Conservation (phyloP, 1,284 basidiomycete genomes). For the Pisolithus thermaeus region DNA sequence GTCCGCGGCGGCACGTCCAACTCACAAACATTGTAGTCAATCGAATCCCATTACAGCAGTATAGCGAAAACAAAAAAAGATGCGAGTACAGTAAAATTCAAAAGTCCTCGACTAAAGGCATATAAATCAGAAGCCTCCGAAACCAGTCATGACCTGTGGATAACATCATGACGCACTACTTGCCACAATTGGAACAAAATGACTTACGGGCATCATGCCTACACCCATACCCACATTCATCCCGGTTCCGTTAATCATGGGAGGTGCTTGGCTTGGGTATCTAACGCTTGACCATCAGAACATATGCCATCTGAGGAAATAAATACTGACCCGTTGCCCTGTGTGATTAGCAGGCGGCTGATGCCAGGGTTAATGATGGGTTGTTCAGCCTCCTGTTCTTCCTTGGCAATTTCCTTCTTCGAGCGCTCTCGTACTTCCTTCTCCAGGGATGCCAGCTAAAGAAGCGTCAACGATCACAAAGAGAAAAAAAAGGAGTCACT, state of each 20-base stretch:
- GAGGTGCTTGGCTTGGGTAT: slow-evolving; percentile 38
- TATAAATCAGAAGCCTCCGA: slow-evolving; percentile 17
- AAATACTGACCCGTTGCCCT: slow-evolving; percentile 53
- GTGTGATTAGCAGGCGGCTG: slow-evolving; percentile 57
- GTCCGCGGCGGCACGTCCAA: too few relatives aligned
- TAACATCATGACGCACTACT: slow-evolving; percentile 9
- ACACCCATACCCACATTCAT: slow-evolving; percentile 23
- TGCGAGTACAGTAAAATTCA: slow-evolving; percentile 23
- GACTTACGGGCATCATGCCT: slow-evolving; percentile 41
- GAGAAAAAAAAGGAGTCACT: slow-evolving; percentile 1
- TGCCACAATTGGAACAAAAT: not conserved
- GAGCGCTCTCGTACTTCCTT: slow-evolving; percentile 79
- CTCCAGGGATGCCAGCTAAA: slow-evolving; percentile 66
- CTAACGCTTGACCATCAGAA: slow-evolving; percentile 18
- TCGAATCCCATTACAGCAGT: slow-evolving; percentile 18
- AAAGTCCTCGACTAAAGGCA: slow-evolving; percentile 3
- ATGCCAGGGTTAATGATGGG: slow-evolving; percentile 79
- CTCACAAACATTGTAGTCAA: too few relatives aligned
- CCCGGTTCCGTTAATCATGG: slow-evolving; percentile 41
- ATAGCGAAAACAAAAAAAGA: slow-evolving; percentile 9
- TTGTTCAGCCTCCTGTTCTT: slow-evolving; percentile 75
- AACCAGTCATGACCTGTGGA: slow-evolving; percentile 28
- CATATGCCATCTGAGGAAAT: not conserved
- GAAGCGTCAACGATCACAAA: slow-evolving; percentile 11
- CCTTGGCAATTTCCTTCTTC: slow-evolving; percentile 81